phyloP scores from a whole-genome alignment of 441 rosid species.

The Croton laevigatus region DNA sequence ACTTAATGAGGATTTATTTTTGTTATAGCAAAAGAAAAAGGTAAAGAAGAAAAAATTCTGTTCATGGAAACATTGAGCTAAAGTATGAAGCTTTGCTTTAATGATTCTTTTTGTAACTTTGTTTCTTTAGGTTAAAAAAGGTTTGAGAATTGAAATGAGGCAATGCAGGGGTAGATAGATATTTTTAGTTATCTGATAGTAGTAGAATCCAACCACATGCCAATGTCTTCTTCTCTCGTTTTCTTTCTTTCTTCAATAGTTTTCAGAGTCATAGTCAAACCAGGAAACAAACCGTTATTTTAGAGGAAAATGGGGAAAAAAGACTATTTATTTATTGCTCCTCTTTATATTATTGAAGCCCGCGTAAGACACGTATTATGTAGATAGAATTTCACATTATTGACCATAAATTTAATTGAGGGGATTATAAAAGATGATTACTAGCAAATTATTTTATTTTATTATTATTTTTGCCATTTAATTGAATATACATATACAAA shows the following conservation, averaged over 20 bases:
- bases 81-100: conserved; percentile 10
- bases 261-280: not conserved
- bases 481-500: no score
- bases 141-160: not conserved
- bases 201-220: not conserved
- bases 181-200: not conserved
- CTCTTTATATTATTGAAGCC: no score
- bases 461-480: no score
- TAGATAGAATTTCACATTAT: no score
- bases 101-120: conserved; percentile 18
- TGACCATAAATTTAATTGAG: no score
- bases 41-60: conserved; percentile 1
- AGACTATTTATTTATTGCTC: not conserved
- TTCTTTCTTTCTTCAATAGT: no score
- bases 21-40: not conserved
- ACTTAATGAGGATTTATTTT: not conserved
- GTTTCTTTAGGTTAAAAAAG: not conserved
- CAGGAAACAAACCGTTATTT: no score
- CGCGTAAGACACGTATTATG: no score
- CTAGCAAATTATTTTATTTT: no score
- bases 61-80: not conserved
- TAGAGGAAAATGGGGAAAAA: no score
- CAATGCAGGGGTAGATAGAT: conserved; percentile 4
- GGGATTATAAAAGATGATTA: no score
- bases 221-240: not conserved